phyloP scores from a whole-genome alignment of 495 filamentous ascomycete species.

The Thermochaetoides thermophila region DNA sequence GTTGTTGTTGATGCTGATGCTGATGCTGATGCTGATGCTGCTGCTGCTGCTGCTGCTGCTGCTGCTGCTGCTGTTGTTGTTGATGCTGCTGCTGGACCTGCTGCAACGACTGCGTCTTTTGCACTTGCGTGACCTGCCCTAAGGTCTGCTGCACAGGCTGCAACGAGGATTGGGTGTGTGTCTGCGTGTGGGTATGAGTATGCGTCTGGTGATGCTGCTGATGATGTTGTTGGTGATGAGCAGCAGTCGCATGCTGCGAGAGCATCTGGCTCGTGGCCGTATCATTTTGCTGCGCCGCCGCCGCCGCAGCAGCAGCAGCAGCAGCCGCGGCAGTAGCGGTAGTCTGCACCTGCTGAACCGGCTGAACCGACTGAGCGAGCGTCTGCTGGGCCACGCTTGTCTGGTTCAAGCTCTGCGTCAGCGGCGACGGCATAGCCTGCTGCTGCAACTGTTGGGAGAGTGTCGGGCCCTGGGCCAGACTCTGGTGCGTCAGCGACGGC shows the following conservation, averaged over 20 bases:
- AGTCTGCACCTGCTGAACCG: conserved; percentile 9
- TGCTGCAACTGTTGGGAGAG: conserved; percentile 14
- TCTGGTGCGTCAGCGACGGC: conserved; percentile 9
- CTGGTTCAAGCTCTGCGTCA: conserved; percentile 9
- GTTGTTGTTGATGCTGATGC: conserved; percentile 6
- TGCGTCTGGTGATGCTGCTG: no score
- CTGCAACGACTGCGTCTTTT: conserved; percentile 19
- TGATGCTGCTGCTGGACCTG: conserved; percentile 14
- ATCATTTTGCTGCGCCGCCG: conserved; percentile 23
- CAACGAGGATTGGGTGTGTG: conserved; percentile 11
- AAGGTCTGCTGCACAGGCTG: conserved; percentile 18
- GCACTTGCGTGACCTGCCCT: conserved; percentile 24
- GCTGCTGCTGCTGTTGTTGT: background rate
- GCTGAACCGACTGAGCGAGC: conserved; percentile 7
- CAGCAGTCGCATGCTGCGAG: conserved; percentile 14
- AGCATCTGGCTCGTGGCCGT: conserved; percentile 17
- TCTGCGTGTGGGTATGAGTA: no score
- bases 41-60: conserved; percentile 9
- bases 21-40: conserved; percentile 23
- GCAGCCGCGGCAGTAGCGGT: no score
- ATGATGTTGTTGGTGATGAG: no score
- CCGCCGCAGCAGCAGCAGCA: no score
- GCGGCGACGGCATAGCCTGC: conserved; percentile 3
- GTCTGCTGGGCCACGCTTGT: conserved; percentile 10
- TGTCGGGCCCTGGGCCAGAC: no score